These are phyloP conservation scores for Phytopythium aichiense DNA, from an alignment of 352 stramenopile species.

Conservation along the genomic window DNA sequence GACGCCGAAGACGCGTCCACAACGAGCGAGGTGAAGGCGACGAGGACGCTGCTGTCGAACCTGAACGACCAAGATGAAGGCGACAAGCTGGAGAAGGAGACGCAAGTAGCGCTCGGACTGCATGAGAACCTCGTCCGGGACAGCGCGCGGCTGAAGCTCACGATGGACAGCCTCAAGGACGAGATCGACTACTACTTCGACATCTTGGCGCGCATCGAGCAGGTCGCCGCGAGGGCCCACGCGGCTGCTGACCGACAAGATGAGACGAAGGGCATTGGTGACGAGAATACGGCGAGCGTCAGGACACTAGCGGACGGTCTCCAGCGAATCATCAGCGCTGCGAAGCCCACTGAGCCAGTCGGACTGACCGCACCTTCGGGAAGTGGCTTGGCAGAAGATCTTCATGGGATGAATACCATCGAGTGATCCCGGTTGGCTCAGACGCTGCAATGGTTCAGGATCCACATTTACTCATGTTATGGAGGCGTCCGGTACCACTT, in stretches of 20 bases:
- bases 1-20: neutral
- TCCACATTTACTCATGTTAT: neutral
- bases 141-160: conserved; percentile 43
- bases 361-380: neutral
- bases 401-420: neutral
- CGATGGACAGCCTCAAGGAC: conserved; percentile 29
- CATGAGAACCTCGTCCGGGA: conserved; percentile 40
- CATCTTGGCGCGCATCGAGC: conserved; percentile 38
- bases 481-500: too few species aligned
- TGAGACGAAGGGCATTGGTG: neutral
- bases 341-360: conserved; percentile 12
- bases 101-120: conserved; percentile 31
- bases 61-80: conserved; percentile 10
- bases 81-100: conserved; percentile 18
- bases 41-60: neutral
- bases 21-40: neutral
- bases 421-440: neutral
- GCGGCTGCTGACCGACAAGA: neutral
- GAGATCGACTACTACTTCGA: conserved; percentile 58
- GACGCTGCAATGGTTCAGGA: neutral
- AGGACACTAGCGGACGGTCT: conserved; percentile 16
- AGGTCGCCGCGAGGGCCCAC: conserved; percentile 14
- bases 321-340: conserved; percentile 29
- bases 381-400: neutral
- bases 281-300: neutral